phyloP scores from a whole-genome alignment of 1,284 basidiomycete genomes.

The Naganishia sp. region DNA sequence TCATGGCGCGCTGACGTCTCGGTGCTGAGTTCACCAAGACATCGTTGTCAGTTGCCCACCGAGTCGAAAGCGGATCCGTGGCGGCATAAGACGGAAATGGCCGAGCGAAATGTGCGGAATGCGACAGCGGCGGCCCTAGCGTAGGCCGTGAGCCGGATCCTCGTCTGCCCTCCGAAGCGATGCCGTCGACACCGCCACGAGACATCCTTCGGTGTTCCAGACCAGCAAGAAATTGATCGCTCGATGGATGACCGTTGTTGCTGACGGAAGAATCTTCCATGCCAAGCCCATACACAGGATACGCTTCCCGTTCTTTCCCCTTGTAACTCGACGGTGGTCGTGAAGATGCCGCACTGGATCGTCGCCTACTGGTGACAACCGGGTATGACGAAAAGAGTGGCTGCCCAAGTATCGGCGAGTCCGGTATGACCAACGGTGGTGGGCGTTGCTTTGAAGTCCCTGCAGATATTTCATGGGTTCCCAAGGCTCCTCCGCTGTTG shows the following conservation, averaged over 20 bases:
- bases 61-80: neutral
- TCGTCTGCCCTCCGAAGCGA: neutral
- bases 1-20: conserved; percentile 7
- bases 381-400: conserved; percentile 25
- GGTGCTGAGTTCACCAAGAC: neutral
- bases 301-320: conserved; percentile 15
- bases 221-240: neutral
- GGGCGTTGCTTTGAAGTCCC: neutral
- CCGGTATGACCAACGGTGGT: conserved; percentile 8
- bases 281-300: neutral
- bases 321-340: conserved; percentile 25
- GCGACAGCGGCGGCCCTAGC: conserved; percentile 12
- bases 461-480: neutral
- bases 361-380: conserved; percentile 5
- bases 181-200: neutral
- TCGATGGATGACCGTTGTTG: too few relatives aligned
- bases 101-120: conserved; percentile 20
- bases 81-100: neutral
- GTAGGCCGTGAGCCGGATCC: neutral
- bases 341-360: conserved; percentile 2
- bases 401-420: conserved; percentile 3
- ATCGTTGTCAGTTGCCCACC: too few relatives aligned
- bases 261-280: neutral
- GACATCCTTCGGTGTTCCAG: conserved; percentile 3
- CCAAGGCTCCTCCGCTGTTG: too few relatives aligned